Evolutionary conservation across 192 early-diverging fungal genomes (phyloP).

Genomic region (Helicostylum pulchrum): DNA sequence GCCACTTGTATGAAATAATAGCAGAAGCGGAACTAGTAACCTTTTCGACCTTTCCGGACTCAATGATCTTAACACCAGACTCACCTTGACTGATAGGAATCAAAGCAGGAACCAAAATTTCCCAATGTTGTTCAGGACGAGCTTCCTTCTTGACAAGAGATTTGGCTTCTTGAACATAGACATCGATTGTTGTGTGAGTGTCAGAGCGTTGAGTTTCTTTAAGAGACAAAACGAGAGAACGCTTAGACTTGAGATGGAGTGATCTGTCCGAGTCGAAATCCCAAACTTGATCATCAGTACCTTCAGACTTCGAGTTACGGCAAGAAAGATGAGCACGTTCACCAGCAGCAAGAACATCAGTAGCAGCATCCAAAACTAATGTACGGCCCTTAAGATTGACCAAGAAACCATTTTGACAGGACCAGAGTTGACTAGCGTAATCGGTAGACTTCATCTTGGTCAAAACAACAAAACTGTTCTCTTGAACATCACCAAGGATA

Average conservation of each 20-base stretch:
- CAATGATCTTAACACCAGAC: slow-evolving; percentile 16
- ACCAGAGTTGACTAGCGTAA: slow-evolving; percentile 34
- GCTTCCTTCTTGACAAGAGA: slow-evolving; percentile 10
- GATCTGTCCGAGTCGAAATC: slow-evolving; percentile 12
- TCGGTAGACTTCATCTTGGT: slow-evolving; percentile 22
- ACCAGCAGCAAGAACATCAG: slow-evolving; percentile 14
- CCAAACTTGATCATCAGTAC: slow-evolving; percentile 25
- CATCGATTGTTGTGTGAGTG: slow-evolving; percentile 1
- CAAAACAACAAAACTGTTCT: slow-evolving; percentile 15
- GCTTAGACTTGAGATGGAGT: slow-evolving; percentile 14
- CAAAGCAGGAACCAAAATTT: slow-evolving; percentile 23
- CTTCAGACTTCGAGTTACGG: background rate
- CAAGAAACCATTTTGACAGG: slow-evolving; percentile 23
- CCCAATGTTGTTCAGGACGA: slow-evolving; percentile 30
- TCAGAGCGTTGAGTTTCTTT: slow-evolving; percentile 24
- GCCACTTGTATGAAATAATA: slow-evolving; percentile 20
- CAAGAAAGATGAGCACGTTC: slow-evolving; percentile 22
- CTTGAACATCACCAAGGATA: slow-evolving; percentile 5
- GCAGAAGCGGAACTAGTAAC: slow-evolving; percentile 20
- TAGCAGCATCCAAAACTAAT: slow-evolving; percentile 27
- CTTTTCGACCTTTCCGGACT: slow-evolving; percentile 12
- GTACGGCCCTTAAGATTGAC: slow-evolving; percentile 25
- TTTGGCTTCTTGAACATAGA: slow-evolving; percentile 23
- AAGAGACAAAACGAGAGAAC: slow-evolving; percentile 14
- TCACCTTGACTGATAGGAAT: slow-evolving; percentile 14